These are phyloP conservation scores for Helicostylum pulchrum DNA, from an alignment of 192 early-diverging fungal species.

Conservation along the genomic window DNA sequence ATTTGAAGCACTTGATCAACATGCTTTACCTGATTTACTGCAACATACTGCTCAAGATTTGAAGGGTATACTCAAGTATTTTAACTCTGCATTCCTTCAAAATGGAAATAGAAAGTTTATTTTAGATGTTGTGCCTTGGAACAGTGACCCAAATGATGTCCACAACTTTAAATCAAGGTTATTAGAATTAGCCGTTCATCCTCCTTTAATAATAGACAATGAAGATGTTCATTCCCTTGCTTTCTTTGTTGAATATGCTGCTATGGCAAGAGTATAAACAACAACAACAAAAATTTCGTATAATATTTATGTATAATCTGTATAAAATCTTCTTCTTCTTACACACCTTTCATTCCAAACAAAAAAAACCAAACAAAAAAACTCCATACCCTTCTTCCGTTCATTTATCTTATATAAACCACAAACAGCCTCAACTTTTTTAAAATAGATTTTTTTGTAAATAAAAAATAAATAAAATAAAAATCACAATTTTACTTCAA, in stretches of 20 bases:
- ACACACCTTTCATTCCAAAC: too few species aligned
- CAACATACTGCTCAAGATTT: constrained; percentile 15
- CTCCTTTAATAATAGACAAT: background rate
- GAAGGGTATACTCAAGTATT: constrained; percentile 19
- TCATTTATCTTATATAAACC: too few species aligned
- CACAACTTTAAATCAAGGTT: constrained; percentile 3
- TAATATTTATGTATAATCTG: too few species aligned
- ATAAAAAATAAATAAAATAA: too few species aligned
- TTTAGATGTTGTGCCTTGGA: constrained; percentile 25
- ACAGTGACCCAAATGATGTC: background rate
- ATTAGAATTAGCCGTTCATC: background rate
- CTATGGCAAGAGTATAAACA: constrained; percentile 15
- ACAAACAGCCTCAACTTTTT: too few species aligned
- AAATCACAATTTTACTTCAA: too few species aligned
- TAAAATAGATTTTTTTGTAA: too few species aligned
- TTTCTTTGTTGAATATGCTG: constrained; percentile 21
- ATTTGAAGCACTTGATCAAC: constrained; percentile 16
- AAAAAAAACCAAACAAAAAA: too few species aligned
- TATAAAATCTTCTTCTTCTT: too few species aligned
- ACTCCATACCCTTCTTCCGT: too few species aligned
- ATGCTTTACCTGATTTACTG: constrained; percentile 17
- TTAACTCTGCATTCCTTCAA: constrained; percentile 24
- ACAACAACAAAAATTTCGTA: too few species aligned
- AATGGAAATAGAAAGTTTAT: background rate
- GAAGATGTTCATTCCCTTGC: constrained; percentile 10